phyloP scores from a whole-genome alignment of 345 rosid species.

The Excoecaria agallocha region DNA sequence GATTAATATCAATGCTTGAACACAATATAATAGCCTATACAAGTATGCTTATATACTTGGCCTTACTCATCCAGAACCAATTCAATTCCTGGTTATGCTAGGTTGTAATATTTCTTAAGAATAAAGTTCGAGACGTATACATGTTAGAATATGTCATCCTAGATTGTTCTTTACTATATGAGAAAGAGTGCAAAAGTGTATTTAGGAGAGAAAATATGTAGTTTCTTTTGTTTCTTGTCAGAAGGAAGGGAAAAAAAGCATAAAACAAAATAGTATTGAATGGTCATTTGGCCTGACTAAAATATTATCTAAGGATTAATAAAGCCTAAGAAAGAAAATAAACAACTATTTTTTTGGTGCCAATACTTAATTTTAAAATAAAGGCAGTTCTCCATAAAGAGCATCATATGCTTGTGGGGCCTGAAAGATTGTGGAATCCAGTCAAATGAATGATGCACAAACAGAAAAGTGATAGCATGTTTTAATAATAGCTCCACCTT shows the following conservation, averaged over 20 bases:
- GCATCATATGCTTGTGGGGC: slow-evolving; percentile 15
- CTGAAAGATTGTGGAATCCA: slow-evolving; percentile 22
- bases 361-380: background rate
- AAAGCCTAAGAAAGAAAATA: background rate
- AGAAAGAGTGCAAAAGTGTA: background rate
- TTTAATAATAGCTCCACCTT: slow-evolving; percentile 8
- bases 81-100: background rate
- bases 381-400: background rate
- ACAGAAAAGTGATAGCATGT: slow-evolving; percentile 6
- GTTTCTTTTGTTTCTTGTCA: background rate
- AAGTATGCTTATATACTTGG: background rate
- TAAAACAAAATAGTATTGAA: background rate
- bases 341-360: background rate
- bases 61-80: background rate
- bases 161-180: background rate
- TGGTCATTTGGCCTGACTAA: background rate
- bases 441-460: slow-evolving; percentile 13
- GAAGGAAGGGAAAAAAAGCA: background rate
- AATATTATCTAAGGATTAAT: slow-evolving; percentile 6
- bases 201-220: background rate
- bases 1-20: background rate
- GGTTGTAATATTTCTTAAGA: background rate
- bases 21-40: background rate
- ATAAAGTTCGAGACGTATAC: background rate
- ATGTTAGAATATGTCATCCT: background rate